Percentiles rank a stretch among this genome's conserved stretches.
Conservation (phyloP, 2,329 filamentous ascomycete species). For the Pseudogymnoascus sp. region DNA sequence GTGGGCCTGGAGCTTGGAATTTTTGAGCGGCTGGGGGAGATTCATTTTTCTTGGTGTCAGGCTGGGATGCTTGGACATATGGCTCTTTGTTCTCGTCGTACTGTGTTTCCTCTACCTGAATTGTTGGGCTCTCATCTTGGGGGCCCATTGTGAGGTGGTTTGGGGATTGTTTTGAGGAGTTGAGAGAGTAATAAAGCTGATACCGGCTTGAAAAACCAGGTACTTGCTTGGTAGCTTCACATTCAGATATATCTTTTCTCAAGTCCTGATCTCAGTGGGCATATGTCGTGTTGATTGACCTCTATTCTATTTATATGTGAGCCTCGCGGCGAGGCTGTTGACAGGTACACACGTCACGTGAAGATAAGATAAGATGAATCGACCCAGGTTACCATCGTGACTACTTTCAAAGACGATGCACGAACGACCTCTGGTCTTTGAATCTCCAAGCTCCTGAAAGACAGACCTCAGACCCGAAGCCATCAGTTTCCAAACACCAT, state of each 20-base stretch:
- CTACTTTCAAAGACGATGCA: not conserved
- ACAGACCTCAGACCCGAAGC: not conserved
- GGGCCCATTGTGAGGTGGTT: not conserved
- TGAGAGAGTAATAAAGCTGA: not conserved
- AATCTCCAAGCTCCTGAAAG: not conserved
- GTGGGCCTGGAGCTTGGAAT: not conserved
- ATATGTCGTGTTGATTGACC: not conserved
- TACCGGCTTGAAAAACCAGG: not conserved
- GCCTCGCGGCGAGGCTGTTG: not conserved
- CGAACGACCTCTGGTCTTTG: not conserved
- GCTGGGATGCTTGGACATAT: not conserved
- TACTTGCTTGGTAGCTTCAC: not conserved
- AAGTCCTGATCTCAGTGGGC: not conserved
- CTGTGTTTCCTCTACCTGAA: not conserved
- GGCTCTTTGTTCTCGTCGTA: not conserved
- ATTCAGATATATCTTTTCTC: not conserved
- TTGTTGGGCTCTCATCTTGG: not conserved
- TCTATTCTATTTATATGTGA: constrained; percentile 1
- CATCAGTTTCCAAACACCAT: not conserved
- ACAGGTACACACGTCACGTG: not conserved
- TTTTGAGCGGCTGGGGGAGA: not conserved
- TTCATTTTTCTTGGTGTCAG: not conserved
- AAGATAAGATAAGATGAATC: constrained; percentile 6
- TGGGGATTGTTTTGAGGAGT: not conserved
- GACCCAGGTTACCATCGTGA: constrained; percentile 3